These are phyloP conservation scores for Candida hispaniensis DNA, from an alignment of 805 yeast genomes.

Conservation along the genomic window DNA sequence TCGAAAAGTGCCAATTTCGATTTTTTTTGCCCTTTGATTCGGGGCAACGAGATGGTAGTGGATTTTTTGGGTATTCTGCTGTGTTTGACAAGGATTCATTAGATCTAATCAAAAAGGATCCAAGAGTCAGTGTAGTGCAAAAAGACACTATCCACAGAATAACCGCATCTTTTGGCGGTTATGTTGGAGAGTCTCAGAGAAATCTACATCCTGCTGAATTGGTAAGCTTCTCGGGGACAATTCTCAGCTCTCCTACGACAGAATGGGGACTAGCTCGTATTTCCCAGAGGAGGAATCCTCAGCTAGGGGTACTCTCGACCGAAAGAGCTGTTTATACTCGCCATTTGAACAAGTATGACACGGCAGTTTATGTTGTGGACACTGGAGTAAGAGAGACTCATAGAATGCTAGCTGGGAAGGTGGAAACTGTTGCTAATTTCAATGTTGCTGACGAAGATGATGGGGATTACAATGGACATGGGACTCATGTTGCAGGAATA, in stretches of 20 bases:
- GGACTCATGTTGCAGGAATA: slow-evolving; percentile 53
- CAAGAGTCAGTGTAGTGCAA: slow-evolving; percentile 4
- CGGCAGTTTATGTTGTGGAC: slow-evolving; percentile 42
- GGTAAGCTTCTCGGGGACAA: slow-evolving; percentile 4
- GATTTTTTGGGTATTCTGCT: slow-evolving; percentile 20
- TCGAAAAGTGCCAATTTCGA: too few relatives aligned
- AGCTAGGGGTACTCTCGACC: slow-evolving; percentile 40
- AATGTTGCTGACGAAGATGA: slow-evolving; percentile 37
- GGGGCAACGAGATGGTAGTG: too few relatives aligned
- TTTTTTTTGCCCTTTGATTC: too few relatives aligned
- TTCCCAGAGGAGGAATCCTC: slow-evolving; percentile 60
- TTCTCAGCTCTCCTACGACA: background rate
- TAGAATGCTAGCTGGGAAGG: slow-evolving; percentile 46
- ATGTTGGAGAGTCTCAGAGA: too few relatives aligned
- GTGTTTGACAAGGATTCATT: slow-evolving; percentile 6
- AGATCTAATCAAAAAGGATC: background rate
- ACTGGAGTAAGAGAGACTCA: slow-evolving; percentile 44
- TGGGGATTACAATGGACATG: slow-evolving; percentile 46
- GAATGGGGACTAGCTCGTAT: slow-evolving; percentile 85
- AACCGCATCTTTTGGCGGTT: too few relatives aligned
- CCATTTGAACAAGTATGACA: slow-evolving; percentile 46
- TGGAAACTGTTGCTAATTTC: slow-evolving; percentile 44
- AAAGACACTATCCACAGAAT: slow-evolving; percentile 1
- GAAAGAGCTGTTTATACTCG: slow-evolving; percentile 39
- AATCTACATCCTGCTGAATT: too few relatives aligned